Percentiles rank a stretch among this genome's conserved stretches.
Conservation (phyloP, 2,329 filamentous ascomycete species). For the Neodidymelliopsis sp. region DNA sequence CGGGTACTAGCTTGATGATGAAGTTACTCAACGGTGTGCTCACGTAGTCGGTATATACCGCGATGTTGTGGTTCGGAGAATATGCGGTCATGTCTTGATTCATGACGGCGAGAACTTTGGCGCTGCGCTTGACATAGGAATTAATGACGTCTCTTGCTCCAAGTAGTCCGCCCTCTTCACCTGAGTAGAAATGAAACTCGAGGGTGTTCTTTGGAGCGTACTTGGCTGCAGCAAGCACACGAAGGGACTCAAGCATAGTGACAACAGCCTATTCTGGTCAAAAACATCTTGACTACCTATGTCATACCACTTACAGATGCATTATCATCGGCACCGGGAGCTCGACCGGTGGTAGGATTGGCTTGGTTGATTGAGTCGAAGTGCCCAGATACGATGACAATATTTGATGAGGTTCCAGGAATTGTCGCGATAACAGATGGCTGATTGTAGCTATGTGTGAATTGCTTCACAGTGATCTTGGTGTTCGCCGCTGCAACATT, state of each 20-base stretch:
- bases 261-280: conserved; percentile 48
- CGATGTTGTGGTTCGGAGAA: conserved; percentile 70
- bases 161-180: conserved; percentile 85
- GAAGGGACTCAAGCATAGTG: conserved; percentile 87
- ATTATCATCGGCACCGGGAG: conserved; percentile 90
- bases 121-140: conserved; percentile 67
- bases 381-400: conserved; percentile 84
- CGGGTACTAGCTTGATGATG: conserved; percentile 45
- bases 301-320: conserved; percentile 90
- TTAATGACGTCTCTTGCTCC: conserved; percentile 87
- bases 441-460: conserved; percentile 88
- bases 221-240: conserved; percentile 74
- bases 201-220: conserved; percentile 79
- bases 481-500: conserved; percentile 74
- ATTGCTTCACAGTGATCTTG: conserved; percentile 72
- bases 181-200: conserved; percentile 94
- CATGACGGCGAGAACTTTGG: conserved; percentile 85
- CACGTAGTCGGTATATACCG: conserved; percentile 76
- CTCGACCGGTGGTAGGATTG: conserved; percentile 78
- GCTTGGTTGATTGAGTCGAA: conserved; percentile 94
- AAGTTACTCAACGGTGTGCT: conserved; percentile 60
- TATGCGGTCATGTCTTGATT: conserved; percentile 93
- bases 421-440: conserved; percentile 86
- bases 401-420: conserved; percentile 80
- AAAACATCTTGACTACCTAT: conserved; percentile 47